phyloP scores from a whole-genome alignment of 1,284 basidiomycete genomes.

The Gomphus sp. region DNA sequence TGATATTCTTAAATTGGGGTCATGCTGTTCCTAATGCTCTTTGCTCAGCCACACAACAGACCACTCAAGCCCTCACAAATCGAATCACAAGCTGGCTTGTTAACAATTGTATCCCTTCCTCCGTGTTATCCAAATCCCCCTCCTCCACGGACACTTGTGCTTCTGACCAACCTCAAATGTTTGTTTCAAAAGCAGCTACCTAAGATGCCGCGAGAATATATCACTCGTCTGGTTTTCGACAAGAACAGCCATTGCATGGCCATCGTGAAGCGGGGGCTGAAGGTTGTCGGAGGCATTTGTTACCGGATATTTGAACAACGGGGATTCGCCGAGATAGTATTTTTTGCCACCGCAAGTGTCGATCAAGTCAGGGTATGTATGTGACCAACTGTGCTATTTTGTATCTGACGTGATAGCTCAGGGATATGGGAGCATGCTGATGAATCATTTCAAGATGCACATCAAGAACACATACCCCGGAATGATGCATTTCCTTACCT shows the following conservation, averaged over 20 bases:
- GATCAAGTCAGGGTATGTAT: constrained; percentile 91
- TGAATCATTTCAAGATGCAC: constrained; percentile 98
- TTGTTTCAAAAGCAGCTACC: constrained; percentile 97
- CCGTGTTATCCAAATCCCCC: constrained; percentile 54
- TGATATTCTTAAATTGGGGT: not conserved
- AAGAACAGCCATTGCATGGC: constrained; percentile 86
- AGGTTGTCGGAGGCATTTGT: constrained; percentile 97
- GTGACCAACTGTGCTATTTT: not conserved
- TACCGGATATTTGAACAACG: constrained; percentile 94
- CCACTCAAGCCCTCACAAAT: constrained; percentile 72
- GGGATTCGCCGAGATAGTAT: constrained; percentile 97
- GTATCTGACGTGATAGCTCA: constrained; percentile 23
- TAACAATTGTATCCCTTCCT: constrained; percentile 79
- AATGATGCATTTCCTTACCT: constrained; percentile 94
- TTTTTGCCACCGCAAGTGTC: constrained; percentile 94
- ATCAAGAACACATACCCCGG: constrained; percentile 71
- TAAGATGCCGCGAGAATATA: constrained; percentile 99
- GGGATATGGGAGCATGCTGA: constrained; percentile 97
- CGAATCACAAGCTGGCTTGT: constrained; percentile 80
- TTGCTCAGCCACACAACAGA: constrained; percentile 21
- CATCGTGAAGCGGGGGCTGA: constrained; percentile 91
- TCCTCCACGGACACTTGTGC: constrained; percentile 63
- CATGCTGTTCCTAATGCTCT: not conserved
- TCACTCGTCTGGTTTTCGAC: constrained; percentile 92
- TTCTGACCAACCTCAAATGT: constrained; percentile 91